Evolutionary conservation across 768 basidiomycete species (phyloP).

Genomic region (Clavulina sp.): DNA sequence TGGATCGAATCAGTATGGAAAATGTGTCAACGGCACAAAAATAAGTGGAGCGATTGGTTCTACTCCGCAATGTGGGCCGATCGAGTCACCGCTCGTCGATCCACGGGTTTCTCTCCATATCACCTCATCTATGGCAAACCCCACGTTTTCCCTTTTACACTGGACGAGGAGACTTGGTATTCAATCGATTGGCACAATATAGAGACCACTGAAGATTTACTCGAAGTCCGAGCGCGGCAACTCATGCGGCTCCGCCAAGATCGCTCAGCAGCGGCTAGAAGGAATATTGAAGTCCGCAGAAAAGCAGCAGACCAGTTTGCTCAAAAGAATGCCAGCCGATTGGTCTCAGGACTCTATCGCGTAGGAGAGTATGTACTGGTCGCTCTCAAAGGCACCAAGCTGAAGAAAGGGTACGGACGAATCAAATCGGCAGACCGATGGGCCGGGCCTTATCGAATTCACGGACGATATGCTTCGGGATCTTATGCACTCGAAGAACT

Average conservation of each 20-base stretch:
- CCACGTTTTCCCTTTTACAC: background rate
- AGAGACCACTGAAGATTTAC: background rate
- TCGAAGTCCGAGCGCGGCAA: background rate
- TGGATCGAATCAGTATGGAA: background rate
- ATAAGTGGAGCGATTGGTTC: conserved; percentile 20
- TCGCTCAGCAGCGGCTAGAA: background rate
- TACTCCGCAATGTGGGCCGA: conserved; percentile 16
- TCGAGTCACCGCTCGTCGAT: conserved; percentile 13
- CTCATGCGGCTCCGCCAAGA: background rate
- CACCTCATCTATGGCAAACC: conserved; percentile 12
- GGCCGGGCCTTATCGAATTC: background rate
- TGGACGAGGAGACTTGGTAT: background rate
- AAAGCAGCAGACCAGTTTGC: background rate
- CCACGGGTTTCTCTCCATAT: conserved; percentile 20
- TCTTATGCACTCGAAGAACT: background rate
- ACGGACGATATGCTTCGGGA: background rate
- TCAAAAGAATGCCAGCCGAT: background rate
- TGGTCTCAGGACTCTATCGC: background rate
- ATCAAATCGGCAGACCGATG: background rate
- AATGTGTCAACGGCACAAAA: background rate
- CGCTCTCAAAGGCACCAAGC: background rate
- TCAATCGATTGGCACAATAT: background rate
- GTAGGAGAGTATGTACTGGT: background rate
- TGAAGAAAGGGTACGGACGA: background rate
- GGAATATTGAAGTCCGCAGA: background rate